Evolutionary conservation across 2,329 filamentous ascomycete genomes (phyloP).

Genomic region (Cordyceps fumosorosea): DNA sequence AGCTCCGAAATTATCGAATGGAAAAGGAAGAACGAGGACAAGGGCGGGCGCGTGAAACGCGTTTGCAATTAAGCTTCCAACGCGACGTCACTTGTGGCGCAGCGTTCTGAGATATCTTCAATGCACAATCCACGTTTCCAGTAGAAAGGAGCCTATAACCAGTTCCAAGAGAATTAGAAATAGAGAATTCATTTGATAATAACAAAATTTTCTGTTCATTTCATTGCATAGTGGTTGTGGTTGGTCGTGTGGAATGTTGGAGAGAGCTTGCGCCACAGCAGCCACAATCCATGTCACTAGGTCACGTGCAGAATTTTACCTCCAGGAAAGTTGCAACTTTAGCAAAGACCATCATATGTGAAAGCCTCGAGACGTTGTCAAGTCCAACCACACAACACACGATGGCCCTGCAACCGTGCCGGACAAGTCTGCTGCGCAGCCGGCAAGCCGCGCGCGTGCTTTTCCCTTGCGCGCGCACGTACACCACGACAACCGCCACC

Average conservation of each 20-base stretch:
- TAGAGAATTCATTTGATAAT: no score
- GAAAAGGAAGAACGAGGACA: neutral
- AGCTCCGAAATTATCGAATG: neutral
- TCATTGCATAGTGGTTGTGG: no score
- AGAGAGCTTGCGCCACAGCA: neutral
- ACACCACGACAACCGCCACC: slow-evolving; percentile 7
- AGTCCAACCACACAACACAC: neutral
- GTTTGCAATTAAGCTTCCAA: no score
- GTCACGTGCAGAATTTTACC: slow-evolving; percentile 12
- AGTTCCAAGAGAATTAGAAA: no score
- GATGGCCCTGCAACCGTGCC: slow-evolving; percentile 13
- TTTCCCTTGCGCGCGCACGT: slow-evolving; percentile 6
- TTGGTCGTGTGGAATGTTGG: no score
- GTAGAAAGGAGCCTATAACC: no score
- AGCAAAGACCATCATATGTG: neutral
- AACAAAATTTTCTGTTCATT: no score
- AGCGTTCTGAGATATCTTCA: no score
- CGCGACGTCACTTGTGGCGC: no score
- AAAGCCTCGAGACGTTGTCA: neutral
- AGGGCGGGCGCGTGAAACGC: no score
- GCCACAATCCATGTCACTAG: neutral
- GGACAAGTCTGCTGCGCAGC: slow-evolving; percentile 8
- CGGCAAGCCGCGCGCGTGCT: slow-evolving; percentile 2
- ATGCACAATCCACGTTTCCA: no score
- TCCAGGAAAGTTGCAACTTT: neutral